These are phyloP conservation scores for Bjerkandera adusta DNA, from an alignment of 1,284 basidiomycete species.

Conservation along the genomic window DNA sequence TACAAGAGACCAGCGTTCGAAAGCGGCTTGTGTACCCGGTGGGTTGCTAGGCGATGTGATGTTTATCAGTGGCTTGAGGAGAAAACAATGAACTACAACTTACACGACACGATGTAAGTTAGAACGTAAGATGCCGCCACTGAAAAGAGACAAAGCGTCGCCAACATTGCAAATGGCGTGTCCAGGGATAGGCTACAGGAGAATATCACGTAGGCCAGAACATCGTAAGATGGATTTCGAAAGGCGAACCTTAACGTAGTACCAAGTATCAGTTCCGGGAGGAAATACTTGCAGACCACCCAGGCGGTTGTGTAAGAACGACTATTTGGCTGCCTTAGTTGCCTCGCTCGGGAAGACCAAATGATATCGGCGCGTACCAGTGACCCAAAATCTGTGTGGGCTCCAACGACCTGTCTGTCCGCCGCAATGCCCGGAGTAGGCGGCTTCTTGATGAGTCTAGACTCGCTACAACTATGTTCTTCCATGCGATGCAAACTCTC, in stretches of 20 bases:
- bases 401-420: slow-evolving; percentile 30
- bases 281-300: slow-evolving; percentile 69
- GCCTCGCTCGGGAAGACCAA: background rate
- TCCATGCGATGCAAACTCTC: slow-evolving; percentile 27
- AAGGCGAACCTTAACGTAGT: slow-evolving; percentile 54
- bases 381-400: slow-evolving; percentile 38
- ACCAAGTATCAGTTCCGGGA: slow-evolving; percentile 58
- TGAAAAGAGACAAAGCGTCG: slow-evolving; percentile 41
- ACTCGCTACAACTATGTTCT: slow-evolving; percentile 36
- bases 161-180: slow-evolving; percentile 39
- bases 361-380: slow-evolving; percentile 18
- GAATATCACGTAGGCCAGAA: slow-evolving; percentile 17
- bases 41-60: slow-evolving; percentile 17
- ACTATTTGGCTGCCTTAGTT: slow-evolving; percentile 31
- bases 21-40: slow-evolving; percentile 28
- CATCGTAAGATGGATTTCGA: background rate
- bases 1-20: slow-evolving; percentile 34
- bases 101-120: slow-evolving; percentile 37
- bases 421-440: slow-evolving; percentile 20
- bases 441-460: slow-evolving; percentile 35
- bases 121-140: slow-evolving; percentile 37
- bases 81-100: slow-evolving; percentile 17
- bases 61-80: background rate
- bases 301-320: slow-evolving; percentile 66
- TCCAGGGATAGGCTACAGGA: slow-evolving; percentile 29